These are phyloP conservation scores for Agapanthus africanus DNA, from an alignment of 106 monocot genomes.

Conservation along the genomic window DNA sequence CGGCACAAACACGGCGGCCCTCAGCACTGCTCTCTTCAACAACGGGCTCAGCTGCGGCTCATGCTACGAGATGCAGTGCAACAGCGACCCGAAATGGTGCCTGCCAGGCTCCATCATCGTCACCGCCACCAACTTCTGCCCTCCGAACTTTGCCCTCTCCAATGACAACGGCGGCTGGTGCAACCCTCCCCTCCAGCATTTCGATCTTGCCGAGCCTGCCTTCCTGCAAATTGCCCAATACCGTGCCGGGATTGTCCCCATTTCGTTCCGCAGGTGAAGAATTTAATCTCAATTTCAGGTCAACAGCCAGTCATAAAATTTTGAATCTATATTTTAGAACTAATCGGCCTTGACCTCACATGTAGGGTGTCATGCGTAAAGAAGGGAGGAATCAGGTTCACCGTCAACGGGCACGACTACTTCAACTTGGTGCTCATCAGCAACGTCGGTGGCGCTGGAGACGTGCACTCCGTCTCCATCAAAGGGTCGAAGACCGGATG, in stretches of 20 bases:
- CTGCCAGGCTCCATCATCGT: constrained; percentile 33
- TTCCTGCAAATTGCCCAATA: constrained; percentile 47
- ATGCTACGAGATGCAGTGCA: constrained; percentile 45
- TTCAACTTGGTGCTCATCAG: constrained; percentile 74
- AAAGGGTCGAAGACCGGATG: constrained; percentile 55
- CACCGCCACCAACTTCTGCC: constrained; percentile 55
- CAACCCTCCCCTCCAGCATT: constrained; percentile 56
- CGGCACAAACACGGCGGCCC: constrained; percentile 43
- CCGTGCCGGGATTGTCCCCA: constrained; percentile 41
- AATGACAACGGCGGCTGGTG: constrained; percentile 58
- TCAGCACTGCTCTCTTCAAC: constrained; percentile 42
- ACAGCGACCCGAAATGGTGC: constrained; percentile 38
- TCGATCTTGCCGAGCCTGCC: constrained; percentile 47
- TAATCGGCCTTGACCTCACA: neutral
- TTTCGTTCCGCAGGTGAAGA: constrained; percentile 36
- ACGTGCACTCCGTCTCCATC: constrained; percentile 53
- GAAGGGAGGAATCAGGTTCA: constrained; percentile 67
- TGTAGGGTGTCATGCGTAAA: constrained; percentile 54
- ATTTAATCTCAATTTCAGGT: too few relatives aligned
- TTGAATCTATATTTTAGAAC: neutral
- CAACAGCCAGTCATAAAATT: too few relatives aligned
- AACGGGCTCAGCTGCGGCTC: constrained; percentile 41
- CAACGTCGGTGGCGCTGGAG: constrained; percentile 72
- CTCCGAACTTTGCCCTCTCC: constrained; percentile 38
- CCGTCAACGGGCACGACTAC: constrained; percentile 72